These are phyloP conservation scores for Symbiodinium natans DNA, from an alignment of 73 alveolate species.

Conservation along the genomic window DNA sequence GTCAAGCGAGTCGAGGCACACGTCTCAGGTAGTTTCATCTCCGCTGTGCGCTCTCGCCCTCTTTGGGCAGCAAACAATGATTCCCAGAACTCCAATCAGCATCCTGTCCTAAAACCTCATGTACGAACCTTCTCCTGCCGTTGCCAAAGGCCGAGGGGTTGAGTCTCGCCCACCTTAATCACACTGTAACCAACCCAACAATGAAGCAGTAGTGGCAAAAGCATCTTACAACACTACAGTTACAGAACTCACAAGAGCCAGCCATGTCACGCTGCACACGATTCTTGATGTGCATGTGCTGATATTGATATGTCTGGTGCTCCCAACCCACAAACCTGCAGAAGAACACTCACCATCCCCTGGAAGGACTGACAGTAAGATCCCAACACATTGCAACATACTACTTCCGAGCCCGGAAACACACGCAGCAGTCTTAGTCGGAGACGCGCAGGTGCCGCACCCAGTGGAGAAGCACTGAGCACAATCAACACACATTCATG, in stretches of 20 bases:
- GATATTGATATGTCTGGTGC: too few relatives aligned
- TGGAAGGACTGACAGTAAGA: too few relatives aligned
- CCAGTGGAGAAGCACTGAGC: neutral
- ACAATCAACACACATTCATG: neutral
- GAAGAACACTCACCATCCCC: too few relatives aligned
- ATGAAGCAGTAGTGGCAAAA: too few relatives aligned
- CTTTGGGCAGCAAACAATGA: neutral
- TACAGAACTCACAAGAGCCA: too few relatives aligned
- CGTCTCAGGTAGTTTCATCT: neutral
- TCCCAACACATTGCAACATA: too few relatives aligned
- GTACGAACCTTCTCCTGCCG: neutral
- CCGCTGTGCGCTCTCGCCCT: neutral
- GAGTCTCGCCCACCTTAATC: slow-evolving; percentile 2
- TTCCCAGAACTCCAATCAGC: neutral
- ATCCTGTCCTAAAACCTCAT: neutral
- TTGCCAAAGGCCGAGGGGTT: neutral
- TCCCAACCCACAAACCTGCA: too few relatives aligned
- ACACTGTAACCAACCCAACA: too few relatives aligned
- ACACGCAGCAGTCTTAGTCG: neutral
- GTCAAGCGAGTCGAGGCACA: neutral
- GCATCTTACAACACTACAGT: too few relatives aligned
- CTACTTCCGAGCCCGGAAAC: too few relatives aligned
- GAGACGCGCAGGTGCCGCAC: neutral
- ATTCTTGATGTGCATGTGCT: too few relatives aligned
- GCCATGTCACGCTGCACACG: too few relatives aligned